Evolutionary conservation across 495 filamentous ascomycete species (phyloP).

Genomic region (Parachaetomium inaequale): DNA sequence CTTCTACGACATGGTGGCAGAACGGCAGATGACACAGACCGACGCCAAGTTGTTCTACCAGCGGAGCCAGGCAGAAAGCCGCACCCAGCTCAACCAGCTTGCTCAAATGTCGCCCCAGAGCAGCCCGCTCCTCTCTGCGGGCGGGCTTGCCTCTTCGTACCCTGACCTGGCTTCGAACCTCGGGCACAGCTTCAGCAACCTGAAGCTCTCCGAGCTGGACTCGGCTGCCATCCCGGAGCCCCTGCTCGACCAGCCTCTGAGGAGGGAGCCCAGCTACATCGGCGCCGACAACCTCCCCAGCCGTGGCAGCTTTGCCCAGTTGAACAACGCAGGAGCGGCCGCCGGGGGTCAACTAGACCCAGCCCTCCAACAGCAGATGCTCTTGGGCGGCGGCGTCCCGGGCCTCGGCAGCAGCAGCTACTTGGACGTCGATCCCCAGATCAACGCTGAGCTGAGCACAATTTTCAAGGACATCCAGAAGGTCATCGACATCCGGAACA

Average conservation of each 20-base stretch:
- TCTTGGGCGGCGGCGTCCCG: conserved; percentile 27
- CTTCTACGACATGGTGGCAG: conserved; percentile 80
- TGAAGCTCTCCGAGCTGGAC: conserved; percentile 21
- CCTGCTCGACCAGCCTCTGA: not conserved
- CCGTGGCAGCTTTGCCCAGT: conserved; percentile 19
- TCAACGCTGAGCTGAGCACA: conserved; percentile 73
- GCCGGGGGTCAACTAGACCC: conserved; percentile 31
- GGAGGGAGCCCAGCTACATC: conserved; percentile 21
- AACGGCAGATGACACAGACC: conserved; percentile 84
- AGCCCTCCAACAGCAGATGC: conserved; percentile 29
- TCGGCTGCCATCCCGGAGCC: conserved; percentile 15
- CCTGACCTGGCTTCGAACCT: conserved; percentile 20
- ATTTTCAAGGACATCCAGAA: conserved; percentile 87
- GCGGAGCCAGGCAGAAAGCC: conserved; percentile 66
- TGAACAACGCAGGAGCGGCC: conserved; percentile 16
- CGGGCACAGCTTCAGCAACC: conserved; percentile 8
- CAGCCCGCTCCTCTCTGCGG: conserved; percentile 48
- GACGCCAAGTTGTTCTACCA: conserved; percentile 96
- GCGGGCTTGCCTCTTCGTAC: conserved; percentile 31
- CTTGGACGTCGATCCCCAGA: conserved; percentile 59
- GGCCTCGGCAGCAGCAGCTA: conserved; percentile 42
- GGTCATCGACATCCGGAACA: conserved; percentile 78
- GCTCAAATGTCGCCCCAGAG: conserved; percentile 44
- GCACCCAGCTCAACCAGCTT: conserved; percentile 47
- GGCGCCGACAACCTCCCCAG: conserved; percentile 14